A percentile compares a stretch with the other conserved stretches of the same genome.
Evolutionary conservation across 2,329 filamentous ascomycete species (phyloP).

Genomic region (Beauveria sp.): DNA sequence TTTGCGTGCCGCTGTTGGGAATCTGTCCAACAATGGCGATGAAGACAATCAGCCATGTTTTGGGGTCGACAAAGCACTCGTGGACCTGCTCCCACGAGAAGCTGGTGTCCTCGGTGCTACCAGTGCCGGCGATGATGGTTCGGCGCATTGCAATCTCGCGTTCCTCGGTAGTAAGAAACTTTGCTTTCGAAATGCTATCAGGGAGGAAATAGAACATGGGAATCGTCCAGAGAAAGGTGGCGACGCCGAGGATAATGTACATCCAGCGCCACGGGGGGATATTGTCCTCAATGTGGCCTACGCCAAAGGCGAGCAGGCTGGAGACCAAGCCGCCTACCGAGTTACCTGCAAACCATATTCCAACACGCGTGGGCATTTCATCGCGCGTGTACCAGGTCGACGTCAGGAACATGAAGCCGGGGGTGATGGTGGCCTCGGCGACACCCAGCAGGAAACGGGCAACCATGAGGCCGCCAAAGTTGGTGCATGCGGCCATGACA

Average conservation of each 20-base stretch:
- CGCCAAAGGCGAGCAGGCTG: conserved; percentile 44
- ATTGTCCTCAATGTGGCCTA: conserved; percentile 42
- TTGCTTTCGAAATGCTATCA: conserved; percentile 45
- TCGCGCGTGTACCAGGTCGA: conserved; percentile 50
- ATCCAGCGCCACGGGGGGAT: conserved; percentile 49
- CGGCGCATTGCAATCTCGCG: conserved; percentile 38
- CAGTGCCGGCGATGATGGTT: conserved; percentile 42
- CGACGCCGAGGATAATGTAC: conserved; percentile 46
- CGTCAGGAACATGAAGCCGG: conserved; percentile 48
- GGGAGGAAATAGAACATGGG: conserved; percentile 42
- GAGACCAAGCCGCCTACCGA: conserved; percentile 39
- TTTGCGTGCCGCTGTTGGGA: conserved; percentile 54
- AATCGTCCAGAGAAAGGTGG: conserved; percentile 44
- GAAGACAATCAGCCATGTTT: conserved; percentile 51
- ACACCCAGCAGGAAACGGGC: conserved; percentile 46
- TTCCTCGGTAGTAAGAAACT: conserved; percentile 49
- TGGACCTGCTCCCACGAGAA: conserved; percentile 44
- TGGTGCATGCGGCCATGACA: conserved; percentile 36
- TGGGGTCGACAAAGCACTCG: conserved; percentile 49
- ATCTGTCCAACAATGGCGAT: conserved; percentile 49
- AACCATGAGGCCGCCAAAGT: conserved; percentile 41
- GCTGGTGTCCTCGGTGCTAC: conserved; percentile 37
- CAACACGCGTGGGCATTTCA: conserved; percentile 46
- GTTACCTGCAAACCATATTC: conserved; percentile 49
- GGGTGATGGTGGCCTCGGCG: conserved; percentile 46